phyloP scores from a whole-genome alignment of 192 early-diverging fungal species.

The Coemansia sp. region DNA sequence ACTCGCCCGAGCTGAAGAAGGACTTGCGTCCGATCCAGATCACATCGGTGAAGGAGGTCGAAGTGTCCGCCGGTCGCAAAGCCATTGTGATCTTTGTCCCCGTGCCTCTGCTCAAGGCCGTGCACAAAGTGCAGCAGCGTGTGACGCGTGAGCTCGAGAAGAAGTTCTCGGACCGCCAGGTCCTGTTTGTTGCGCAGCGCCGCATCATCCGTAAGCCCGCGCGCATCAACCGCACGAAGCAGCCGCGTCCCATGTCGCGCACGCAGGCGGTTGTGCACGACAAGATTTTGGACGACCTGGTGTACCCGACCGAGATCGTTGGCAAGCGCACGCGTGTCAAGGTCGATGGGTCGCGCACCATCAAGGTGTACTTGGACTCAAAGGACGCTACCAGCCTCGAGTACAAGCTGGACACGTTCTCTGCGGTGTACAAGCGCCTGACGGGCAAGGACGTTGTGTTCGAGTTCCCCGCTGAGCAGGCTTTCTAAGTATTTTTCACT shows the following conservation, averaged over 20 bases:
- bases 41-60: slow-evolving; percentile 94
- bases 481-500: slow-evolving; percentile 28
- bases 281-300: slow-evolving; percentile 94
- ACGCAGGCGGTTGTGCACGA: slow-evolving; percentile 96
- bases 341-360: slow-evolving; percentile 89
- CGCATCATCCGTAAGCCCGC: slow-evolving; percentile 94
- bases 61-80: slow-evolving; percentile 92
- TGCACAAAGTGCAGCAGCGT: slow-evolving; percentile 95
- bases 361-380: slow-evolving; percentile 96
- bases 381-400: slow-evolving; percentile 97
- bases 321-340: slow-evolving; percentile 97
- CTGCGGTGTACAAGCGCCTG: slow-evolving; percentile 89
- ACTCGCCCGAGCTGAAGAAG: slow-evolving; percentile 94
- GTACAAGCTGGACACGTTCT: slow-evolving; percentile 99
- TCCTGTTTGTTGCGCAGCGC: slow-evolving; percentile 91
- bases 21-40: slow-evolving; percentile 95
- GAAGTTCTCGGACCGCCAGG: slow-evolving; percentile 99
- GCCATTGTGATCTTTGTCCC: slow-evolving; percentile 97
- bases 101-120: slow-evolving; percentile 88
- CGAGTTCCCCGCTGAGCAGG: slow-evolving; percentile 79
- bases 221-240: slow-evolving; percentile 84
- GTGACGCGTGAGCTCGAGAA: slow-evolving; percentile 99
- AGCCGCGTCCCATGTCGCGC: slow-evolving; percentile 92
- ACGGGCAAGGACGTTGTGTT: slow-evolving; percentile 99
- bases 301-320: slow-evolving; percentile 98